These are phyloP conservation scores for Clonostachys sp. DNA, from an alignment of 2,329 filamentous ascomycete species.

Conservation along the genomic window DNA sequence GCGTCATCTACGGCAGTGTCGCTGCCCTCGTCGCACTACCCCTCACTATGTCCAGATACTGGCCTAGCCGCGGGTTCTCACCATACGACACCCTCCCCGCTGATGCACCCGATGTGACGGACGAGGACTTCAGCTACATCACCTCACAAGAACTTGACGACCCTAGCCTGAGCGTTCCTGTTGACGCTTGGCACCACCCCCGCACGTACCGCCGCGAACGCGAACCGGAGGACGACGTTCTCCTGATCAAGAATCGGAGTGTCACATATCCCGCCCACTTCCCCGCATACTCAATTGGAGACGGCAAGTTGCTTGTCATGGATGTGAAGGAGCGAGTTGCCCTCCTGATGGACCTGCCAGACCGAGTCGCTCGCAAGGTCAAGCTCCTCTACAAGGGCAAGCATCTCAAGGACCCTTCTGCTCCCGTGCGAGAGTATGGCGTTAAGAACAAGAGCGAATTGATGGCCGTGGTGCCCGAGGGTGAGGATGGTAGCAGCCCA, in stretches of 20 bases:
- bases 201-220: slow-evolving; percentile 24
- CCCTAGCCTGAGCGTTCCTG: slow-evolving; percentile 23
- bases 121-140: slow-evolving; percentile 78
- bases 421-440: slow-evolving; percentile 54
- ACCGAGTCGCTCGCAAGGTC: slow-evolving; percentile 45
- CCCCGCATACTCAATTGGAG: slow-evolving; percentile 69
- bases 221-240: slow-evolving; percentile 59
- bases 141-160: slow-evolving; percentile 68
- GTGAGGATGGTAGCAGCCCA: slow-evolving; percentile 22
- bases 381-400: slow-evolving; percentile 72
- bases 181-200: slow-evolving; percentile 33
- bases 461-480: slow-evolving; percentile 40
- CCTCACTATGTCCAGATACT: slow-evolving; percentile 50
- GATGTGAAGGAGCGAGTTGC: slow-evolving; percentile 66
- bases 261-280: slow-evolving; percentile 67
- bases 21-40: slow-evolving; percentile 43
- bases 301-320: slow-evolving; percentile 63
- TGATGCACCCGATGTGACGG: slow-evolving; percentile 59
- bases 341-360: slow-evolving; percentile 59
- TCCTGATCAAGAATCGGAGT: slow-evolving; percentile 65
- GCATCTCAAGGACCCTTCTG: slow-evolving; percentile 60
- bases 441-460: slow-evolving; percentile 58
- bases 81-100: slow-evolving; percentile 44
- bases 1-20: slow-evolving; percentile 44
- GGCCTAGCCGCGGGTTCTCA: slow-evolving; percentile 46